phyloP scores from a whole-genome alignment of 306 rosid species.

The Vigna hirtella region DNA sequence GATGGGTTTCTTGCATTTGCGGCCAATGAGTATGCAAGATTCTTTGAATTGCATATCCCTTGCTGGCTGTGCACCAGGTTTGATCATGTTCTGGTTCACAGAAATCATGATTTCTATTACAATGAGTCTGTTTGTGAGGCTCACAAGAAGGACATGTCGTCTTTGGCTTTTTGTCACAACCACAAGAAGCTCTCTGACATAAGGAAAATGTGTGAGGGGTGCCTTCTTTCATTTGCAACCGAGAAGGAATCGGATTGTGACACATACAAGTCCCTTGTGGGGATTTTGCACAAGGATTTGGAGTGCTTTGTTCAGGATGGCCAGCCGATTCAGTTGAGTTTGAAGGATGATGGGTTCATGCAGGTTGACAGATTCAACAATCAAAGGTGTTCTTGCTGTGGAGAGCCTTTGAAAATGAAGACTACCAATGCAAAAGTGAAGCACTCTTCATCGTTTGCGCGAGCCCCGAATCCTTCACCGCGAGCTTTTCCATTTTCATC shows the following conservation, averaged over 20 bases:
- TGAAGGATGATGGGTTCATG: slow-evolving; percentile 56
- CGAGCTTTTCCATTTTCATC: slow-evolving; percentile 48
- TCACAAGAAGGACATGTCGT: slow-evolving; percentile 80
- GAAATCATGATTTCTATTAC: slow-evolving; percentile 67
- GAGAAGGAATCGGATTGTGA: slow-evolving; percentile 72
- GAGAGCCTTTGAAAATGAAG: slow-evolving; percentile 62
- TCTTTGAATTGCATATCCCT: slow-evolving; percentile 72
- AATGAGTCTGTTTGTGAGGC: slow-evolving; percentile 76
- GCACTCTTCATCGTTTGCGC: slow-evolving; percentile 34
- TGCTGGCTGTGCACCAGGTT: slow-evolving; percentile 85
- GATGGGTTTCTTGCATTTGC: slow-evolving; percentile 75
- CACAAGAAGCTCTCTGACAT: slow-evolving; percentile 81
- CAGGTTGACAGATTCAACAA: slow-evolving; percentile 41
- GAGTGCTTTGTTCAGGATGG: slow-evolving; percentile 77
- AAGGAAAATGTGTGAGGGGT: slow-evolving; percentile 80
- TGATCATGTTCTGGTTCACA: slow-evolving; percentile 65
- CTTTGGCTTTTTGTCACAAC: slow-evolving; percentile 77
- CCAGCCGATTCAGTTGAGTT: slow-evolving; percentile 58
- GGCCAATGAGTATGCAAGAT: slow-evolving; percentile 77
- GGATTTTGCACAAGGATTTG: slow-evolving; percentile 84
- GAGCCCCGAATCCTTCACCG: slow-evolving; percentile 78
- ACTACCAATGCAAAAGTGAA: slow-evolving; percentile 50
- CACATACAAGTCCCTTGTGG: slow-evolving; percentile 80
- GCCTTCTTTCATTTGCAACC: slow-evolving; percentile 85
- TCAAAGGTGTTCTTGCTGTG: slow-evolving; percentile 75